Conservation (phyloP, 23 red algal species). For the Agarophyton chilense region DNA sequence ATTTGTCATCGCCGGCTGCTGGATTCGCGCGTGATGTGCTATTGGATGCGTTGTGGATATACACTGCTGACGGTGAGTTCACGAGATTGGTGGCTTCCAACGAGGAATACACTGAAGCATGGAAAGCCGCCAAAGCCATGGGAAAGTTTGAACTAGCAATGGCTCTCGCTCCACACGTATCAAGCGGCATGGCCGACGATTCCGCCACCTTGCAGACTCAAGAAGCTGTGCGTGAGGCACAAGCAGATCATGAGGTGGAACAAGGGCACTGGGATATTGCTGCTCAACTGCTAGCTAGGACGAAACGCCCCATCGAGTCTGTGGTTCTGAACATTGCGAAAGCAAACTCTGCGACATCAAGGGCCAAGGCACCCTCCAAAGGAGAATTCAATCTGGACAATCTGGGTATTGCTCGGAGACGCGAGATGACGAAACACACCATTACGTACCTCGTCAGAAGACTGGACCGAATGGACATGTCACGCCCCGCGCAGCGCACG, state of each 20-base stretch:
- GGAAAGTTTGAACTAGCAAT: conserved; percentile 63
- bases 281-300: conserved; percentile 57
- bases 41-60: conserved; percentile 60
- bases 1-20: conserved; percentile 43
- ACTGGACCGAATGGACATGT: conserved; percentile 30
- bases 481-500: conserved; percentile 60
- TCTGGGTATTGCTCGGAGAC: conserved; percentile 29
- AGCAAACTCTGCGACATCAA: background rate
- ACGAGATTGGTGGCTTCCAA: conserved; percentile 32
- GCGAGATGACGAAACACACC: conserved; percentile 43
- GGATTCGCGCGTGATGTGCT: conserved; percentile 57
- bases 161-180: conserved; percentile 70
- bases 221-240: conserved; percentile 65
- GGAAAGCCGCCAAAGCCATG: conserved; percentile 64
- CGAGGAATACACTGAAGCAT: conserved; percentile 63
- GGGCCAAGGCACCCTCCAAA: background rate
- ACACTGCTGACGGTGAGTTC: conserved; percentile 59
- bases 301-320: conserved; percentile 62
- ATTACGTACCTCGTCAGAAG: conserved; percentile 69
- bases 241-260: conserved; percentile 56
- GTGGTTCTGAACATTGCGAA: conserved; percentile 61
- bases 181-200: conserved; percentile 53
- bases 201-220: conserved; percentile 36
- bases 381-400: background rate
- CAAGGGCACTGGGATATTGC: conserved; percentile 68